Evolutionary conservation across 2,329 filamentous ascomycete genomes (phyloP).

Genomic region (Aspergillaceae sp.): DNA sequence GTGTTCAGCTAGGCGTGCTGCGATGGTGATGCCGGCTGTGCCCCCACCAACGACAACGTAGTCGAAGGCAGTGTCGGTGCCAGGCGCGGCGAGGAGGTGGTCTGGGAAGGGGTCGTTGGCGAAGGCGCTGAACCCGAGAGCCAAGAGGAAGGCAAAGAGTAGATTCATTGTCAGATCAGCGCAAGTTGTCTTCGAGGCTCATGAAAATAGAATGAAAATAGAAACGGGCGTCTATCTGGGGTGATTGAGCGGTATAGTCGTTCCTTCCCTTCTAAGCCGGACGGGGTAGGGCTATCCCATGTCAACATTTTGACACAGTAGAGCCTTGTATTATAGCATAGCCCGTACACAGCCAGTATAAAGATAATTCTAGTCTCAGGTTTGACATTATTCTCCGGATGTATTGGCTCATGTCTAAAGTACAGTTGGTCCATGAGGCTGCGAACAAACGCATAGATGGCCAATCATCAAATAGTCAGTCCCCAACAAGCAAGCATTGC

Average conservation of each 20-base stretch:
- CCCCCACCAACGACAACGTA: constrained; percentile 29
- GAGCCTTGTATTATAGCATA: too few relatives aligned
- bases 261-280: neutral
- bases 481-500: neutral
- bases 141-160: too few relatives aligned
- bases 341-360: too few relatives aligned
- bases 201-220: neutral
- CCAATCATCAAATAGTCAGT: neutral
- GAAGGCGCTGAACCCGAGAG: too few relatives aligned
- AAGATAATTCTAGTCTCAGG: too few relatives aligned
- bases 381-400: too few relatives aligned
- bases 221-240: neutral
- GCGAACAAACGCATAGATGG: neutral
- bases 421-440: too few relatives aligned
- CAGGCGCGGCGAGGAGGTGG: neutral
- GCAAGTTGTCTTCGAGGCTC: too few relatives aligned
- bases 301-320: too few relatives aligned
- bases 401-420: too few relatives aligned
- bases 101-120: neutral
- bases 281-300: too few relatives aligned
- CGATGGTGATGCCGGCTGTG: constrained; percentile 37
- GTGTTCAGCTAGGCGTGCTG: constrained; percentile 45
- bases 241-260: neutral
- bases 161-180: too few relatives aligned
- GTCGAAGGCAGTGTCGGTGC: constrained; percentile 15